Base-by-base conservation (phyloP, 768 basidiomycete genomes). In the Roridomyces roridus region DNA sequence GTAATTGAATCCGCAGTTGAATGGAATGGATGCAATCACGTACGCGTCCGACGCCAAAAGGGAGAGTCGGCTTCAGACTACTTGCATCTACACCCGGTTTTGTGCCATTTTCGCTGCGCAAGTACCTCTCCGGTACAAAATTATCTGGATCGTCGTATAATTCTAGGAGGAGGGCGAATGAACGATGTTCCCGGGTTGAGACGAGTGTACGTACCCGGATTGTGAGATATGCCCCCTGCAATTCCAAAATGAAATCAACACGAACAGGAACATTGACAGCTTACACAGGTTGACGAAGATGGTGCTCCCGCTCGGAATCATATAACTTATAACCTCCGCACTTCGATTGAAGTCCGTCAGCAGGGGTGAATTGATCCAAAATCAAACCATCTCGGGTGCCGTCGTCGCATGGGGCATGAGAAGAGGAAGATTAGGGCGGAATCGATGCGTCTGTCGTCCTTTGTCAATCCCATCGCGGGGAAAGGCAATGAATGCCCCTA, bases 401-500 rank as follows among this genome's bases (percentile, higher is more conserved):
- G 21, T 17, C 20, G 39, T 23, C 3, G 15, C 10, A 18, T 40
- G 39, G 20, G 39, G 39, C 15, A 40, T 40, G 20, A 40, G 39
- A n/a, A 40, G n/a, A 3, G 39, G 39, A 5, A 18, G 3, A 18
- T 17, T 18, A 40, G 39, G 39, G 17, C 9, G 39, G 21, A 40
- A n/a, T n/a, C 39, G 39, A 40, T 40, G 39, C 15, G 39, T 40
- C 39, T 40, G 21, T 40, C 20, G 39, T 11, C 10, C 18, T 28
- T 35, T 12, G 20, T n/a, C n/a, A n/a, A n/a, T n/a, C n/a, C n/a
- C n/a, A n/a, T n/a, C n/a, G n/a, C n/a, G n/a, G n/a, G n/a, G n/a
- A n/a, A n/a, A n/a, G n/a, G n/a, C n/a, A 46, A 23, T 25, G 35
- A 50, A 20, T 15, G 14, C 17, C 49, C 35, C 17, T 42, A 71